phyloP scores from a whole-genome alignment of 2,329 filamentous ascomycete species.

The Penicillium brasilianum region DNA sequence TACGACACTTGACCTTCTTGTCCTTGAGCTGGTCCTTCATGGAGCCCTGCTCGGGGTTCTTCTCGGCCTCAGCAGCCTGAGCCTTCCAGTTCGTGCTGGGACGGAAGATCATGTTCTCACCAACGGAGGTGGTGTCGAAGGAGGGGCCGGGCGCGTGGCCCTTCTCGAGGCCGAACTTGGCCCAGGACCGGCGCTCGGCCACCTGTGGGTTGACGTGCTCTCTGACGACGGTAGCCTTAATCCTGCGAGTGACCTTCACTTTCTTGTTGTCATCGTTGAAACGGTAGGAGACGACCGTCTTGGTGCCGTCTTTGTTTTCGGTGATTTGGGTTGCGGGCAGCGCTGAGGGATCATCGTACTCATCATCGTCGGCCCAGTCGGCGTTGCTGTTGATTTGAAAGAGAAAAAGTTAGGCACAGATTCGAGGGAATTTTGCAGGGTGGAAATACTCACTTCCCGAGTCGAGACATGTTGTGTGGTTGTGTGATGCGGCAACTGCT shows the following conservation, averaged over 20 bases:
- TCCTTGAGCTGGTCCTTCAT: conserved; percentile 80
- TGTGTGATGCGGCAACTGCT: conserved; percentile 36
- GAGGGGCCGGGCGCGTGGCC: conserved; percentile 83
- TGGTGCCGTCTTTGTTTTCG: conserved; percentile 97
- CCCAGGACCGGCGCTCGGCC: conserved; percentile 89
- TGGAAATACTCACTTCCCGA: conserved; percentile 49
- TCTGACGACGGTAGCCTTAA: conserved; percentile 88
- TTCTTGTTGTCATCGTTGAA: conserved; percentile 94
- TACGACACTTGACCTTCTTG: conserved; percentile 99
- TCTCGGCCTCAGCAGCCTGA: conserved; percentile 73
- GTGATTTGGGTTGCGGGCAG: conserved; percentile 88
- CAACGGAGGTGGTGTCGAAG: conserved; percentile 86
- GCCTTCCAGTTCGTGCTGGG: conserved; percentile 94
- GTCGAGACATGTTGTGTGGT: conserved; percentile 52
- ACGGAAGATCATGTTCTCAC: conserved; percentile 97
- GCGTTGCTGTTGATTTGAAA: conserved; percentile 54
- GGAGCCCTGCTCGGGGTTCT: conserved; percentile 62
- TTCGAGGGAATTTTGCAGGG: background rate
- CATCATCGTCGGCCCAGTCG: conserved; percentile 94
- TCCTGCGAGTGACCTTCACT: conserved; percentile 94
- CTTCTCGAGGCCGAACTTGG: conserved; percentile 89
- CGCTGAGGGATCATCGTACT: conserved; percentile 81
- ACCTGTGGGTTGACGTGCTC: conserved; percentile 96
- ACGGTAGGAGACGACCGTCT: conserved; percentile 88
- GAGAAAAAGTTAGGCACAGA: conserved; percentile 27